A percentile compares a stretch with the other conserved stretches of the same genome.
phyloP scores from a whole-genome alignment of 75 land plant genomes.

The Adiantum capillusveneris region DNA sequence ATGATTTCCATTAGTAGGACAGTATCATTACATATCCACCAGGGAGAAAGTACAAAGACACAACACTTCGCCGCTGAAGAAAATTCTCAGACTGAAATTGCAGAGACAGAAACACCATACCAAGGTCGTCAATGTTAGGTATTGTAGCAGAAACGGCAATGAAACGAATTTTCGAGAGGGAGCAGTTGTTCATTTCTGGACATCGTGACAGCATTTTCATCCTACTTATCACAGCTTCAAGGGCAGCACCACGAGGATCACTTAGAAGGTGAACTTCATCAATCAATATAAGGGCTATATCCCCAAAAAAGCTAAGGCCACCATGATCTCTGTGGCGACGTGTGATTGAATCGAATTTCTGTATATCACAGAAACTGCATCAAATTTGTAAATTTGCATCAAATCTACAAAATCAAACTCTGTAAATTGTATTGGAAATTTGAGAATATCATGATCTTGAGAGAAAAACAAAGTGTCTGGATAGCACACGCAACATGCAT shows the following conservation, averaged over 20 bases:
- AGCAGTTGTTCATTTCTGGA: conserved; percentile 47
- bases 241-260: conserved; percentile 90
- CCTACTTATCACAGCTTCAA: conserved; percentile 89
- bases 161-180: conserved; percentile 69
- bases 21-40: too few relatives aligned
- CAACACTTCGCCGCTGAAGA: too few relatives aligned
- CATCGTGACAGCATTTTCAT: conserved; percentile 79
- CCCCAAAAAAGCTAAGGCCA: conserved; percentile 82
- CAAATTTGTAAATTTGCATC: too few relatives aligned
- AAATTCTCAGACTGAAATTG: too few relatives aligned
- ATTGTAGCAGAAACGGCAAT: conserved; percentile 96
- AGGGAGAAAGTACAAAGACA: too few relatives aligned
- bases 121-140: conserved; percentile 87
- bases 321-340: conserved; percentile 72
- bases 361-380: conserved; percentile 4
- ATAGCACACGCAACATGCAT: too few relatives aligned
- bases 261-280: conserved; percentile 95
- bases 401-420: too few relatives aligned
- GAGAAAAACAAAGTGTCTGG: too few relatives aligned
- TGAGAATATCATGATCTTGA: too few relatives aligned
- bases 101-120: too few relatives aligned
- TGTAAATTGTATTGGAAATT: too few relatives aligned
- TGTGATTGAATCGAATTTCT: conserved; percentile 93
- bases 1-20: too few relatives aligned
- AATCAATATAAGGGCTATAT: conserved; percentile 81